These are phyloP conservation scores for Macadamia tetraphylla DNA, from an alignment of 164 flowering plant genomes.

Conservation along the genomic window DNA sequence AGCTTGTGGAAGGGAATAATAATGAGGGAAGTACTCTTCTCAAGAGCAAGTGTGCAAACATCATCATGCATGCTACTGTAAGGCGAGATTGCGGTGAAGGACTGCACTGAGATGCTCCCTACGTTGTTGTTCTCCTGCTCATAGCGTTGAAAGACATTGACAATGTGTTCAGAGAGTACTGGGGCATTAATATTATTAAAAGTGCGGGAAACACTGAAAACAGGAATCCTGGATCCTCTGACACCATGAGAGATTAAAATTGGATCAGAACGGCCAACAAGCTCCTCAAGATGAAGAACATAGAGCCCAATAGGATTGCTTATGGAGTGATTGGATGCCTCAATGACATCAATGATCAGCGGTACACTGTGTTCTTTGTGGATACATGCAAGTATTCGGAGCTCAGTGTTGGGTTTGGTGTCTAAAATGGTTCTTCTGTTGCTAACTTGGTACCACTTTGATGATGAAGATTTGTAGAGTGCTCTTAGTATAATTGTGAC, in stretches of 20 bases:
- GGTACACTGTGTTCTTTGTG: conserved; percentile 13
- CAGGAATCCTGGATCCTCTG: too few relatives aligned
- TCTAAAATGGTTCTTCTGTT: neutral
- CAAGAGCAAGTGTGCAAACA: conserved; percentile 31
- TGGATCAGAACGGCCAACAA: conserved; percentile 14
- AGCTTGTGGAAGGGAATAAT: conserved; percentile 53
- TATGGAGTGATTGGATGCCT: conserved; percentile 13
- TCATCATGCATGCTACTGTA: conserved; percentile 46
- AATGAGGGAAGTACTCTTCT: conserved; percentile 26
- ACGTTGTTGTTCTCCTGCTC: neutral
- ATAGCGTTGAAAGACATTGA: conserved; percentile 11
- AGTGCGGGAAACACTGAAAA: neutral
- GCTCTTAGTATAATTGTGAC: neutral
- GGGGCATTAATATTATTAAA: neutral
- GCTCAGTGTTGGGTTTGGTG: neutral
- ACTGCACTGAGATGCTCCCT: neutral
- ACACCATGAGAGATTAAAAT: conserved; percentile 6
- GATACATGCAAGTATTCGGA: conserved; percentile 11
- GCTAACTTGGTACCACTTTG: neutral
- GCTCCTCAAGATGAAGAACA: conserved; percentile 14
- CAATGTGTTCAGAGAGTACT: conserved; percentile 5
- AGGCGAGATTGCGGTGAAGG: conserved; percentile 34
- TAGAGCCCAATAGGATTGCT: conserved; percentile 4
- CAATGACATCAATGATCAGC: conserved; percentile 11
- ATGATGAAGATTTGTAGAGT: neutral